Conservation (phyloP, 208 protist genomes). For the Plasmodiophora brassicae region DNA sequence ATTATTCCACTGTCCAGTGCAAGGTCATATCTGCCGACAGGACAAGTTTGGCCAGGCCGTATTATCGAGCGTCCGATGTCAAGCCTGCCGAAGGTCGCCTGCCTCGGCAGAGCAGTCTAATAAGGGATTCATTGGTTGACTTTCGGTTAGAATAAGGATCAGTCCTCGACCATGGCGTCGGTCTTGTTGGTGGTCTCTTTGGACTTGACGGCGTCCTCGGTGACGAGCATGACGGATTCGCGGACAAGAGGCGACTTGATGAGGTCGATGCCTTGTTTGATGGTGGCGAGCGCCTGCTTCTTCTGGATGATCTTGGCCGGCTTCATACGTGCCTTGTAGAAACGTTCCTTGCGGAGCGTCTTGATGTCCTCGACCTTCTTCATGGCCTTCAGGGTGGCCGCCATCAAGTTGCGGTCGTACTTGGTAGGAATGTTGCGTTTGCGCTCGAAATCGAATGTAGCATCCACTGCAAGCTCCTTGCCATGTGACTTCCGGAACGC, state of each 20-base stretch:
- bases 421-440: slow-evolving; percentile 91
- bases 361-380: slow-evolving; percentile 92
- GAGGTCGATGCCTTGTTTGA: slow-evolving; percentile 85
- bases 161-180: neutral
- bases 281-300: slow-evolving; percentile 58
- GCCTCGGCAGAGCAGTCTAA: too few relatives aligned
- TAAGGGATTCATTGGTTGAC: too few relatives aligned
- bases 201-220: neutral
- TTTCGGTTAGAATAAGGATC: too few relatives aligned
- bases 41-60: too few relatives aligned
- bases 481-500: slow-evolving; percentile 91
- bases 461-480: slow-evolving; percentile 96
- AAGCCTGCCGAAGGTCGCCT: too few relatives aligned
- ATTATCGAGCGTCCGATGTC: too few relatives aligned
- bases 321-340: slow-evolving; percentile 80
- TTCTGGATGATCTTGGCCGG: slow-evolving; percentile 70
- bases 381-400: slow-evolving; percentile 84
- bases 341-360: slow-evolving; percentile 76
- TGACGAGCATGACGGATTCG: slow-evolving; percentile 63
- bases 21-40: too few relatives aligned
- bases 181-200: neutral
- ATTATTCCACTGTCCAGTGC: too few relatives aligned
- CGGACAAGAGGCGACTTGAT: slow-evolving; percentile 71
- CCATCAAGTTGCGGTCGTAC: slow-evolving; percentile 96
- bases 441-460: slow-evolving; percentile 97